phyloP scores from a whole-genome alignment of 352 stramenopile genomes.

The Aphanomyces euteiches region DNA sequence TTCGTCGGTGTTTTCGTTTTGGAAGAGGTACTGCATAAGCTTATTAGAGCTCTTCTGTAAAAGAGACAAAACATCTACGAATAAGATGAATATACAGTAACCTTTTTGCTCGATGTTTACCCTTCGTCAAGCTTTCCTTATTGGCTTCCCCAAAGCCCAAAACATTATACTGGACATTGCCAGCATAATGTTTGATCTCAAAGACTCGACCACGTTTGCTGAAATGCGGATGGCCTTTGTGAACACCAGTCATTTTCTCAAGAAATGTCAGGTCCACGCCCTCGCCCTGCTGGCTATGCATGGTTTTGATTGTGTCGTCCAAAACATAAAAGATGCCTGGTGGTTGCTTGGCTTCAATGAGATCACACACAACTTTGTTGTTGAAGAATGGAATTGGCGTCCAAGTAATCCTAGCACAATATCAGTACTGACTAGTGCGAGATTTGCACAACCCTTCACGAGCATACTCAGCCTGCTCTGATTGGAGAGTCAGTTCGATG shows the following conservation, averaged over 20 bases:
- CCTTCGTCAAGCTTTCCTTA: constrained; percentile 47
- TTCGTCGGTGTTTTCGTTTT: constrained; percentile 67
- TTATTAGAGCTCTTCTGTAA: constrained; percentile 83
- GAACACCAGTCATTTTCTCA: constrained; percentile 68
- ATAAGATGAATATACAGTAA: background rate
- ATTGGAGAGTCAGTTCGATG: constrained; percentile 77
- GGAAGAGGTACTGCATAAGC: constrained; percentile 81
- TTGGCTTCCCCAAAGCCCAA: constrained; percentile 82
- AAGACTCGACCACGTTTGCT: constrained; percentile 65
- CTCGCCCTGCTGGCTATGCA: constrained; percentile 79
- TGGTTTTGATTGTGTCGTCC: constrained; percentile 73
- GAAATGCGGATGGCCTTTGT: constrained; percentile 71
- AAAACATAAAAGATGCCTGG: constrained; percentile 78
- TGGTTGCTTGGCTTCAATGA: constrained; percentile 78
- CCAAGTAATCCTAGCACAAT: constrained; percentile 47
- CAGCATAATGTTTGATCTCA: constrained; percentile 78
- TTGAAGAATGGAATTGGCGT: constrained; percentile 79
- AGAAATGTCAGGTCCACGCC: constrained; percentile 76
- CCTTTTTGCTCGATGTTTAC: background rate
- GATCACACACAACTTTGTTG: constrained; percentile 84
- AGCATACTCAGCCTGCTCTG: constrained; percentile 74
- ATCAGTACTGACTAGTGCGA: background rate
- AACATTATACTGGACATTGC: constrained; percentile 85
- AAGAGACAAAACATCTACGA: constrained; percentile 63
- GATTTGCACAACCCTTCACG: constrained; percentile 42